Conservation (phyloP, 371 early-diverging fungal genomes). For the Coemansia sp. region DNA sequence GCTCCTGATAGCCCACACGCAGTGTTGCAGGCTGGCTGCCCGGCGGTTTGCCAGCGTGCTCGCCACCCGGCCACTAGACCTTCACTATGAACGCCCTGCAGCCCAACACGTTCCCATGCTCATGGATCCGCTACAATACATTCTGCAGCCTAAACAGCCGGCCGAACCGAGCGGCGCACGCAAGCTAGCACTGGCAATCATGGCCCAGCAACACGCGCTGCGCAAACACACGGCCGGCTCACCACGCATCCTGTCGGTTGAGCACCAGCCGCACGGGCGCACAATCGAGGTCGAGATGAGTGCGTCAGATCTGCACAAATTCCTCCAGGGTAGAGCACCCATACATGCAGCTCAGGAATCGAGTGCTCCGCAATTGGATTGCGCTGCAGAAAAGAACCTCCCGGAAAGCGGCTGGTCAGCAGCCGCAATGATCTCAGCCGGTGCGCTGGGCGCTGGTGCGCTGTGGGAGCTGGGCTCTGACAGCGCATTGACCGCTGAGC, state of each 20-base stretch:
- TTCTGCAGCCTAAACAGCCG: background rate
- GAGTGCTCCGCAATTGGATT: too few relatives aligned
- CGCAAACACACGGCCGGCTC: background rate
- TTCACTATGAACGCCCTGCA: background rate
- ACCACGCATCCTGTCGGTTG: constrained; percentile 10
- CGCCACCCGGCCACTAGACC: background rate
- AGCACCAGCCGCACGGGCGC: constrained; percentile 12
- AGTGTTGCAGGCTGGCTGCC: background rate
- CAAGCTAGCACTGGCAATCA: background rate
- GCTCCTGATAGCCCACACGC: too few relatives aligned
- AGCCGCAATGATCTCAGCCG: background rate
- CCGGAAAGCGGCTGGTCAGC: background rate
- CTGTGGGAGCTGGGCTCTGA: constrained; percentile 1
- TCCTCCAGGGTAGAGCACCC: constrained; percentile 7
- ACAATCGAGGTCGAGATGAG: constrained; percentile 27
- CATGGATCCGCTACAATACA: constrained; percentile 30
- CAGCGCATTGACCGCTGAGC: constrained; percentile 72
- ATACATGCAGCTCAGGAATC: too few relatives aligned
- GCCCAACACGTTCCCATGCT: background rate
- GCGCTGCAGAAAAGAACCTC: too few relatives aligned
- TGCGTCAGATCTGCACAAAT: constrained; percentile 6
- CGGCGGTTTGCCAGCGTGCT: constrained; percentile 10
- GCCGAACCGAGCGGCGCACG: constrained; percentile 1
- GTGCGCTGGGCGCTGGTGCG: background rate
- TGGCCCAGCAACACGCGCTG: background rate